Evolutionary conservation across 78 protist genomes (phyloP).

Genomic region (Dictyostelium purpureum): DNA sequence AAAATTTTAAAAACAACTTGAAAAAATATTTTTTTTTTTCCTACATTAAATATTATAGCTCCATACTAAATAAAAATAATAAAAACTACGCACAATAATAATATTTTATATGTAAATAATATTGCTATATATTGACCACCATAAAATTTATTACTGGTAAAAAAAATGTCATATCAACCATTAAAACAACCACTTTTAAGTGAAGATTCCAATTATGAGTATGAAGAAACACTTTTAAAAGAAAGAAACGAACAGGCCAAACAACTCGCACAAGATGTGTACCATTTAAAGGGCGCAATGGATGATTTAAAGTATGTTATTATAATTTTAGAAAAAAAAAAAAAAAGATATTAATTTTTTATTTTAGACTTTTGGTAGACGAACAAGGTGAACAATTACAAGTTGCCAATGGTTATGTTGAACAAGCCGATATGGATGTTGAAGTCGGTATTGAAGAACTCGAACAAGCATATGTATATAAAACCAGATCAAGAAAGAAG

Average conservation of each 20-base stretch:
- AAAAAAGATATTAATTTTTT: too few species aligned
- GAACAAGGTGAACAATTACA: constrained; percentile 26
- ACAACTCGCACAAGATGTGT: not conserved
- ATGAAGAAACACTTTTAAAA: not conserved
- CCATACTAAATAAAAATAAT: too few species aligned
- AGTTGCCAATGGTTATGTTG: not conserved
- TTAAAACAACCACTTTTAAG: not conserved
- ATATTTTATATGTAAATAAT: too few species aligned
- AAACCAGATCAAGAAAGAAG: constrained; percentile 14
- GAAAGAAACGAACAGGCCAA: constrained; percentile 25
- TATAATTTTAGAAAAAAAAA: not conserved
- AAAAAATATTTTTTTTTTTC: too few species aligned
- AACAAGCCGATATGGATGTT: not conserved
- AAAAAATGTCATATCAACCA: constrained; percentile 8
- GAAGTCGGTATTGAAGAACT: not conserved
- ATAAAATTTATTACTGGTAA: too few species aligned
- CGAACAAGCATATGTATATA: constrained; percentile 38
- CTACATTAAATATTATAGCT: too few species aligned
- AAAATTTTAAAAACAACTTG: too few species aligned
- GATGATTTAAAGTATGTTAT: constrained; percentile 2
- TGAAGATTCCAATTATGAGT: constrained; percentile 6
- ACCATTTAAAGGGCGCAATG: constrained; percentile 22
- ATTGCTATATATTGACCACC: too few species aligned
- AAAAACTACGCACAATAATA: too few species aligned
- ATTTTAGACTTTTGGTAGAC: not conserved